phyloP scores from a whole-genome alignment of 2,329 filamentous ascomycete genomes.

The Arthrobotrys sinensis region DNA sequence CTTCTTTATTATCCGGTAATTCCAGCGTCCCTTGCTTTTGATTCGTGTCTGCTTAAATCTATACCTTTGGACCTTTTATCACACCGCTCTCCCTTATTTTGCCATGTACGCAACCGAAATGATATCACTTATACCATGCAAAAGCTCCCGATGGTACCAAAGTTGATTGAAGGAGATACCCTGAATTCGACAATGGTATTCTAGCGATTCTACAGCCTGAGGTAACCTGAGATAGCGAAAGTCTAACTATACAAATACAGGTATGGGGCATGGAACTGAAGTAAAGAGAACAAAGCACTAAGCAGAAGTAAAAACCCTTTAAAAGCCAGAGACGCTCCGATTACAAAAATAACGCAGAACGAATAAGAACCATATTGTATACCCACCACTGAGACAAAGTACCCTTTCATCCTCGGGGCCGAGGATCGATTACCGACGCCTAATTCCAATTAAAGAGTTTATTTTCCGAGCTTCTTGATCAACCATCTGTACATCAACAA shows the following conservation, averaged over 20 bases:
- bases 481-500: constrained; percentile 68
- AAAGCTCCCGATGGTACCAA: not conserved
- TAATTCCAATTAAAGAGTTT: constrained; percentile 20
- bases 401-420: not conserved
- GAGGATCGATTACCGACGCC: constrained; percentile 16
- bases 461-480: constrained; percentile 37
- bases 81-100: constrained; percentile 28
- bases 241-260: constrained; percentile 42
- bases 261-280: constrained; percentile 7
- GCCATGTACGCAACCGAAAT: constrained; percentile 42
- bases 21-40: constrained; percentile 48
- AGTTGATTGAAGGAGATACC: not conserved
- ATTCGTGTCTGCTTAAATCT: constrained; percentile 36
- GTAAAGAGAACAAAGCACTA: not conserved
- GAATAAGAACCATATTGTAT: constrained; percentile 20
- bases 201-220: constrained; percentile 18
- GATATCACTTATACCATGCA: constrained; percentile 30
- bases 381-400: constrained; percentile 1
- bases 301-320: constrained; percentile 8
- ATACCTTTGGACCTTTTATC: constrained; percentile 37
- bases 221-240: constrained; percentile 21
- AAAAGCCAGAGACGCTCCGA: constrained; percentile 42
- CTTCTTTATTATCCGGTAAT: constrained; percentile 58
- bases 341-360: constrained; percentile 16
- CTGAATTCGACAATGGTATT: constrained; percentile 27